Evolutionary conservation across 176 grass and related monocot species (phyloP).

Genomic region (Tillandsia fasciculata): DNA sequence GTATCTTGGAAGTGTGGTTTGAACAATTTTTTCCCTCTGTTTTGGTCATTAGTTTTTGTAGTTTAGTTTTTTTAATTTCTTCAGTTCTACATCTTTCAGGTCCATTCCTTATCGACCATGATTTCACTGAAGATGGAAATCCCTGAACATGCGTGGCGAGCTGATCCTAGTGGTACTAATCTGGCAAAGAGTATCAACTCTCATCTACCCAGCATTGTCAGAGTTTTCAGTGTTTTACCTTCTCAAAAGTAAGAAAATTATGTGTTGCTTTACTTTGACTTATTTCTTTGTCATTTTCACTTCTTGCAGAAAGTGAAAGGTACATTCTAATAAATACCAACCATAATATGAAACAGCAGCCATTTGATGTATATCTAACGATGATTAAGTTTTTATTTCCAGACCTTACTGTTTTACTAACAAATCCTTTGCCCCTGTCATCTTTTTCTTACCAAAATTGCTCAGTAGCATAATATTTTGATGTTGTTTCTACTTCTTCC

Average conservation of each 20-base stretch:
- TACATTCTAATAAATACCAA: too few relatives aligned
- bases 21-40: neutral
- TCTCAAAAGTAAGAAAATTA: conserved; percentile 47
- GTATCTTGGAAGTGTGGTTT: too few relatives aligned
- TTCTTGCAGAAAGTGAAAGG: neutral
- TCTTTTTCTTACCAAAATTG: too few relatives aligned
- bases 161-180: conserved; percentile 55
- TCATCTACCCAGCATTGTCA: conserved; percentile 66
- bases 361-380: too few relatives aligned
- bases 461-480: too few relatives aligned
- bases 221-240: conserved; percentile 86
- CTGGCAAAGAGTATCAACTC: conserved; percentile 87
- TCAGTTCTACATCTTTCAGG: conserved; percentile 39
- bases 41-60: neutral
- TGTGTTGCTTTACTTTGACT: neutral
- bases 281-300: neutral
- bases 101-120: conserved; percentile 84
- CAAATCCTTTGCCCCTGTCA: too few relatives aligned
- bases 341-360: too few relatives aligned
- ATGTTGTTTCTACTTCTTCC: too few relatives aligned
- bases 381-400: too few relatives aligned
- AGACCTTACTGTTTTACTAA: too few relatives aligned
- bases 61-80: neutral
- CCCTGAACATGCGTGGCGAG: conserved; percentile 65
- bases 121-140: conserved; percentile 98